phyloP scores from a whole-genome alignment of 805 yeast genomes.

The Kodamaea kakaduensis region DNA sequence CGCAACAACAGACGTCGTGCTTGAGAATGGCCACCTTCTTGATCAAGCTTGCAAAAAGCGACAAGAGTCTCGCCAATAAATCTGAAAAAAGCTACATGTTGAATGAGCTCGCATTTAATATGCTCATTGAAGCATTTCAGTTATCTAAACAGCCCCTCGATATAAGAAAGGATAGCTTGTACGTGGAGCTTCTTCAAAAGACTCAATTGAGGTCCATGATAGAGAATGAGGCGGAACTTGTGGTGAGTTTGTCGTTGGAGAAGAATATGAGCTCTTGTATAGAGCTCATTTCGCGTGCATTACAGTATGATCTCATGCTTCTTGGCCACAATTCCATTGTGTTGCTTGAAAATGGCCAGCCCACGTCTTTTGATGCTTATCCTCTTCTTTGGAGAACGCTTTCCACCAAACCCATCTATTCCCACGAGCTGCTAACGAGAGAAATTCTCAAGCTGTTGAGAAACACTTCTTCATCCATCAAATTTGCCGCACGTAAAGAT shows the following conservation, averaged over 20 bases:
- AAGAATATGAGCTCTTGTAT: conserved; percentile 9
- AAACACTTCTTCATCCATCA: conserved; percentile 15
- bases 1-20: conserved; percentile 51
- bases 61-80: background rate
- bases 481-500: conserved; percentile 23
- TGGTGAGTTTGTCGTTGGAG: conserved; percentile 20
- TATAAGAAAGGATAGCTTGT: conserved; percentile 21
- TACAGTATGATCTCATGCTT: conserved; percentile 19
- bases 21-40: conserved; percentile 49
- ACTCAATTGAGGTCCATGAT: conserved; percentile 48
- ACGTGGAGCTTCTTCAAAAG: conserved; percentile 35
- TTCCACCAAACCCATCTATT: conserved; percentile 13
- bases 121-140: conserved; percentile 18
- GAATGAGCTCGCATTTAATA: conserved; percentile 9
- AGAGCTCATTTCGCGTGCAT: conserved; percentile 12
- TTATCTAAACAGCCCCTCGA: conserved; percentile 13
- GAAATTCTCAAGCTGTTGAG: conserved; percentile 14
- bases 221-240: conserved; percentile 38
- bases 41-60: conserved; percentile 20
- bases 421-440: conserved; percentile 12
- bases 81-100: background rate
- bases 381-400: conserved; percentile 30
- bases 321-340: conserved; percentile 25
- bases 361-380: conserved; percentile 30
- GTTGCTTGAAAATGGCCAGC: conserved; percentile 17